Conservation (phyloP, 129 eudicot species). For the Artemisia tridentata region DNA sequence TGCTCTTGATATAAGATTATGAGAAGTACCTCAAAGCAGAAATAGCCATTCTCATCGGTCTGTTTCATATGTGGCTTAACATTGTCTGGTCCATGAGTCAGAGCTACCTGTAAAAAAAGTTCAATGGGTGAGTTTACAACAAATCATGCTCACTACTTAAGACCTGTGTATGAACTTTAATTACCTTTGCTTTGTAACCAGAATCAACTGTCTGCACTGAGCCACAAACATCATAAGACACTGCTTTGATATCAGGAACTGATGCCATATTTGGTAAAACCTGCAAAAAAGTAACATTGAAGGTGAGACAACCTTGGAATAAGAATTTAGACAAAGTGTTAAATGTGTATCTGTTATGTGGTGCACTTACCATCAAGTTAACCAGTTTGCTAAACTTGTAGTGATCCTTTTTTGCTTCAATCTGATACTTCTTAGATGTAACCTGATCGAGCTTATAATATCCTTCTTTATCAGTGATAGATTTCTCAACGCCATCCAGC, state of each 20-base stretch:
- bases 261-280: conserved; percentile 97
- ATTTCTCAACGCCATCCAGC: conserved; percentile 87
- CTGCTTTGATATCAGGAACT: conserved; percentile 79
- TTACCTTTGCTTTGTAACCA: conserved; percentile 76
- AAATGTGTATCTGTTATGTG: neutral
- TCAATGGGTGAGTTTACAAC: conserved; percentile 5
- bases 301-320: conserved; percentile 12
- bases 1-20: conserved; percentile 6
- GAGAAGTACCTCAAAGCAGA: conserved; percentile 87
- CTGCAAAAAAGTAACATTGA: conserved; percentile 33
- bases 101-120: conserved; percentile 62
- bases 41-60: conserved; percentile 66
- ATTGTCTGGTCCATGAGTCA: conserved; percentile 98
- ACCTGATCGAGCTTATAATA: conserved; percentile 99
- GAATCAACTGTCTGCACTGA: conserved; percentile 62
- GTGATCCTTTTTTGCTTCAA: conserved; percentile 86
- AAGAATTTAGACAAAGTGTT: neutral
- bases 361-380: conserved; percentile 68
- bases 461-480: conserved; percentile 80
- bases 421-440: conserved; percentile 76
- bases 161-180: neutral
- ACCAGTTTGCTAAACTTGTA: conserved; percentile 74
- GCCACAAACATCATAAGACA: conserved; percentile 91
- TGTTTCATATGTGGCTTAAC: conserved; percentile 88
- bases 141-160: conserved; percentile 9